Percentiles rank a stretch among this genome's conserved stretches.
Conservation (phyloP, 257 asterid species). For the Nicotiana noctiflora region DNA sequence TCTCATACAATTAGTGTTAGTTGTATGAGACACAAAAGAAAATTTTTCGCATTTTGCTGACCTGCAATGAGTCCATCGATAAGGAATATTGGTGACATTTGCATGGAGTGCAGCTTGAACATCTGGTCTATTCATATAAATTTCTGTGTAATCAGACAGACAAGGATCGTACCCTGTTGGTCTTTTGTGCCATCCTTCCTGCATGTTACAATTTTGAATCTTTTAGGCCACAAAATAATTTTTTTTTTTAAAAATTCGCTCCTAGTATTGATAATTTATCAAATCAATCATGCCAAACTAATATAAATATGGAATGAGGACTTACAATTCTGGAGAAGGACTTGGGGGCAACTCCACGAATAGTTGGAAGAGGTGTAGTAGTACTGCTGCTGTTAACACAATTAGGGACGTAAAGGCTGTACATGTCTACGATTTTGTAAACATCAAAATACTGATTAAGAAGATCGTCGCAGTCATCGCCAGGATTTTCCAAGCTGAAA, state of each 20-base stretch:
- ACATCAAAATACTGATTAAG: conserved; percentile 45
- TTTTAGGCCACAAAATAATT: neutral
- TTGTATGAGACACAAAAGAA: too few species aligned
- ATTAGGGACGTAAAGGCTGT: conserved; percentile 58
- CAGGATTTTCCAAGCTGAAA: conserved; percentile 25
- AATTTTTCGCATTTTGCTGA: conserved; percentile 12
- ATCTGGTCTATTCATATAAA: conserved; percentile 57
- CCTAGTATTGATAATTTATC: too few species aligned
- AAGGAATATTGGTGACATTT: conserved; percentile 59
- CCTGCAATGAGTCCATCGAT: conserved; percentile 86
- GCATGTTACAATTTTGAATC: neutral
- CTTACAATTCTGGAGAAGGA: conserved; percentile 31
- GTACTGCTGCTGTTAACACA: conserved; percentile 22
- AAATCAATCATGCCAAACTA: too few species aligned
- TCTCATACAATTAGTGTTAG: too few species aligned
- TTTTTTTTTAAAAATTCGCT: too few species aligned
- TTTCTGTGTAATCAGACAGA: conserved; percentile 33
- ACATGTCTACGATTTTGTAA: conserved; percentile 68
- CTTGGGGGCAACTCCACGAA: conserved; percentile 28
- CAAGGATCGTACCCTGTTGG: conserved; percentile 79
- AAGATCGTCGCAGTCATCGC: conserved; percentile 27
- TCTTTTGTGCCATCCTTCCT: conserved; percentile 37
- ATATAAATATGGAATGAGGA: too few species aligned
- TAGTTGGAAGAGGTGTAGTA: conserved; percentile 3
- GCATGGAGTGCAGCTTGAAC: conserved; percentile 85